These are phyloP conservation scores for Emericellopsis cladophorae DNA, from an alignment of 2,329 filamentous ascomycete species.

Conservation along the genomic window DNA sequence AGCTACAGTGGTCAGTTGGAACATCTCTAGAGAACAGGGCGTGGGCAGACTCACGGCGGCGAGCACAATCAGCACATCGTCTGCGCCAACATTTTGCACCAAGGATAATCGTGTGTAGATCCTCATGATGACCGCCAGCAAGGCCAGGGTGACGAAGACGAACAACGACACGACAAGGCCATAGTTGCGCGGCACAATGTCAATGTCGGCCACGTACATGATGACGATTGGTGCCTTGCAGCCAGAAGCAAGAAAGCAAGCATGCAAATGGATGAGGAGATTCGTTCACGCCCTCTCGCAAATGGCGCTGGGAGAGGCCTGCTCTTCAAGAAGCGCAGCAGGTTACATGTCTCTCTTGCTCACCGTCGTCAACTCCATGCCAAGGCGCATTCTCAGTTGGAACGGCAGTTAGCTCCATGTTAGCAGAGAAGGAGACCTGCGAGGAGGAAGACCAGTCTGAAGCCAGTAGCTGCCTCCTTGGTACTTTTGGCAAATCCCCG, in stretches of 20 bases:
- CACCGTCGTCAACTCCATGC: too few relatives aligned
- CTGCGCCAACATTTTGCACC: slow-evolving; percentile 4
- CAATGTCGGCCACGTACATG: slow-evolving; percentile 6
- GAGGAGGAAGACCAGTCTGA: too few relatives aligned
- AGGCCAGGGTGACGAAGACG: slow-evolving; percentile 7
- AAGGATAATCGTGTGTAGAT: slow-evolving; percentile 5
- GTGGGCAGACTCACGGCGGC: slow-evolving; percentile 5
- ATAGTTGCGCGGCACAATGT: slow-evolving; percentile 7
- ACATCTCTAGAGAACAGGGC: neutral
- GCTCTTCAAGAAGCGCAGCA: too few relatives aligned
- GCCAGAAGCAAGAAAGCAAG: neutral
- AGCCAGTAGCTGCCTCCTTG: too few relatives aligned
- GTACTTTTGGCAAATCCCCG: too few relatives aligned
- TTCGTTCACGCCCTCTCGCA: neutral
- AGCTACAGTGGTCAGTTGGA: slow-evolving; percentile 1
- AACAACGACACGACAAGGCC: slow-evolving; percentile 6
- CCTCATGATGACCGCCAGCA: slow-evolving; percentile 5
- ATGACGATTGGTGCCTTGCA: neutral
- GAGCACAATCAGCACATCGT: slow-evolving; percentile 4
- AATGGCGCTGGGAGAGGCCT: too few relatives aligned
- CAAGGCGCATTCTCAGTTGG: too few relatives aligned
- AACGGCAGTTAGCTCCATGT: too few relatives aligned
- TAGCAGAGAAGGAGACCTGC: too few relatives aligned
- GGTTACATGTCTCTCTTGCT: too few relatives aligned
- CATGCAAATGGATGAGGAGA: neutral